phyloP scores from a whole-genome alignment of 179 eudicot species.

The Vitellaria paradoxa region DNA sequence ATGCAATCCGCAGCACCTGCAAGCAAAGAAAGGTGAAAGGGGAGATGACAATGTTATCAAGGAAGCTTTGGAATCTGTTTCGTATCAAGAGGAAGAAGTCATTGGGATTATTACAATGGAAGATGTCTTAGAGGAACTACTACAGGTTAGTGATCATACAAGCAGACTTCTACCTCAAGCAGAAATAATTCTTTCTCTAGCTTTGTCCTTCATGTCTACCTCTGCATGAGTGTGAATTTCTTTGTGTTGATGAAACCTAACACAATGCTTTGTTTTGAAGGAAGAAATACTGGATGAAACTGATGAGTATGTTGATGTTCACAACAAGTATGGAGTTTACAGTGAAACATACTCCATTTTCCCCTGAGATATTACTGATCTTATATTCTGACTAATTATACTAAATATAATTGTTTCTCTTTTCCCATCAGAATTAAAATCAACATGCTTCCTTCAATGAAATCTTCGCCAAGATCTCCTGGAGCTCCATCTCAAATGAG shows the following conservation, averaged over 20 bases:
- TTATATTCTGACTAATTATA: background rate
- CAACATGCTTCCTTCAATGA: conserved; percentile 45
- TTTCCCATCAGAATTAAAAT: conserved; percentile 46
- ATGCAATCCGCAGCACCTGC: background rate
- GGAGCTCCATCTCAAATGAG: conserved; percentile 29
- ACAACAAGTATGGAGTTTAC: conserved; percentile 22
- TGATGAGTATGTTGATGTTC: conserved; percentile 30
- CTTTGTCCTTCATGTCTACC: background rate
- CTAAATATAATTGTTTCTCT: background rate
- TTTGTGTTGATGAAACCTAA: background rate
- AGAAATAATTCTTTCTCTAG: background rate
- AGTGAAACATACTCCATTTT: background rate
- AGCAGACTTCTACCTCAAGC: background rate
- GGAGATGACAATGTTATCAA: background rate
- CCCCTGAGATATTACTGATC: background rate
- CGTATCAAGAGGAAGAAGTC: conserved; percentile 45
- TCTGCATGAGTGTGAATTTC: too few relatives aligned
- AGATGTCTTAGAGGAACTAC: conserved; percentile 69
- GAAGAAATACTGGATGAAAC: conserved; percentile 41
- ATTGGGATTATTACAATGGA: conserved; percentile 87
- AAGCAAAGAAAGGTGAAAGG: background rate
- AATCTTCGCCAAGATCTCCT: conserved; percentile 46
- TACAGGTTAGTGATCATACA: conserved; percentile 47
- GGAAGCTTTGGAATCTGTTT: conserved; percentile 17
- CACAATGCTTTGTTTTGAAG: conserved; percentile 16